Evolutionary conservation across 1,284 basidiomycete genomes (phyloP), one percentile per base, ranked within the genome.

Genomic region (Jaminaea rosea): DNA sequence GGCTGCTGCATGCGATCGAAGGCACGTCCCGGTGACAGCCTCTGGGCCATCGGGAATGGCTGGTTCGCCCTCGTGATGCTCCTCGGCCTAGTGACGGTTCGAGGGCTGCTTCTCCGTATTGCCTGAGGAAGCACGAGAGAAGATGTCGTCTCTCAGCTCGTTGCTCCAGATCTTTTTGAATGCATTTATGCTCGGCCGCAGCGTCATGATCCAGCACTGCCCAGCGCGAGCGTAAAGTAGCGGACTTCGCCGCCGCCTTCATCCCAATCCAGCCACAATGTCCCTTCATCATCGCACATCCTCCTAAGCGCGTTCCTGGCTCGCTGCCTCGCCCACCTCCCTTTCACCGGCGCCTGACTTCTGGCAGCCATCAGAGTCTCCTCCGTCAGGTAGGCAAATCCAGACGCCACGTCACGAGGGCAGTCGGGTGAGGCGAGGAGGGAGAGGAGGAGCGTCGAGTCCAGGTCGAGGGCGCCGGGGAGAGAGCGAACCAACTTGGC

Each of bases 191-290:
- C n/a, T n/a, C n/a, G n/a, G n/a, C n/a, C n/a, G n/a, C n/a, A n/a
- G n/a, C n/a, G n/a, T n/a, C n/a, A n/a, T n/a, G n/a, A n/a, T n/a
- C n/a, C n/a, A n/a, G n/a, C n/a, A n/a, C n/a, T n/a, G 23, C 60
- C 37, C 1, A 63, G 55, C 2, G 63, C 52, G 13, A 67, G 47
- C 8, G 65, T 65, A 32, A 59, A 67, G 46, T 67, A 67, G 2
- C 63, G 23, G 10, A 52, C 47, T 7, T 61, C 63, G 32, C 56
- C 54, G 37, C 85, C 86, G n/a, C n/a, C n/a, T n/a, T n/a, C n/a
- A 74, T 91, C 88, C 36, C 87, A 84, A 70, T 98, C 93, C 28
- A 97, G 73, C 93, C 93, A 99, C 49, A 89, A 90, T 37, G 94
- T 78, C 0, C 91, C 93, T 62, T 97, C 91, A 28, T 85, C 79